Conservation (phyloP, 192 early-diverging fungal species). For the Funneliformis geosporum region DNA sequence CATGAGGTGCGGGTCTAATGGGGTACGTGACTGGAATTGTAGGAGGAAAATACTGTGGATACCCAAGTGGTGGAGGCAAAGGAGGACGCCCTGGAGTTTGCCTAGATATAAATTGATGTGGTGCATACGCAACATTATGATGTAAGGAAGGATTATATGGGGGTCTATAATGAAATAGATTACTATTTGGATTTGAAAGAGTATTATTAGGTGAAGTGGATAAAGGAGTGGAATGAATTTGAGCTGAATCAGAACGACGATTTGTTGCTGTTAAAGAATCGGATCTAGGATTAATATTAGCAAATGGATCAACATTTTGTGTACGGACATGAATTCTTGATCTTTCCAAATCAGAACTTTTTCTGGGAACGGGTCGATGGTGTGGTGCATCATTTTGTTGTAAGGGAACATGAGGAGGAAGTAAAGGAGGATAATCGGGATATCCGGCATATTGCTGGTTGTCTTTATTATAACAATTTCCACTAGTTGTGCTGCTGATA, state of each 20-base stretch:
- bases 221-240: neutral
- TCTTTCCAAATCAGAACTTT: neutral
- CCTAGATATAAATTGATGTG: constrained; percentile 35
- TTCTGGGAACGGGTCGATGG: neutral
- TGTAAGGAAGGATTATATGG: neutral
- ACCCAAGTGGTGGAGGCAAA: constrained; percentile 38
- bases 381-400: neutral
- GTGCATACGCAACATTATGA: neutral
- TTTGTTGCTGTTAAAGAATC: neutral
- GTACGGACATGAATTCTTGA: neutral
- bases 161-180: neutral
- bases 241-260: neutral
- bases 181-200: neutral
- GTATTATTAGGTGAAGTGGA: neutral
- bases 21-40: constrained; percentile 33
- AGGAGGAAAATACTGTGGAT: constrained; percentile 36
- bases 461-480: constrained; percentile 13
- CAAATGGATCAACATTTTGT: neutral
- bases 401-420: neutral
- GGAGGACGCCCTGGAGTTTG: constrained; percentile 40
- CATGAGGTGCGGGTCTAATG: neutral
- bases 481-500: neutral
- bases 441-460: neutral
- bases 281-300: neutral
- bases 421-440: neutral